Percentiles rank a stretch among this genome's conserved stretches.
Evolutionary conservation across 2,329 filamentous ascomycete species (phyloP).

Genomic region (Geosmithia putterillii): DNA sequence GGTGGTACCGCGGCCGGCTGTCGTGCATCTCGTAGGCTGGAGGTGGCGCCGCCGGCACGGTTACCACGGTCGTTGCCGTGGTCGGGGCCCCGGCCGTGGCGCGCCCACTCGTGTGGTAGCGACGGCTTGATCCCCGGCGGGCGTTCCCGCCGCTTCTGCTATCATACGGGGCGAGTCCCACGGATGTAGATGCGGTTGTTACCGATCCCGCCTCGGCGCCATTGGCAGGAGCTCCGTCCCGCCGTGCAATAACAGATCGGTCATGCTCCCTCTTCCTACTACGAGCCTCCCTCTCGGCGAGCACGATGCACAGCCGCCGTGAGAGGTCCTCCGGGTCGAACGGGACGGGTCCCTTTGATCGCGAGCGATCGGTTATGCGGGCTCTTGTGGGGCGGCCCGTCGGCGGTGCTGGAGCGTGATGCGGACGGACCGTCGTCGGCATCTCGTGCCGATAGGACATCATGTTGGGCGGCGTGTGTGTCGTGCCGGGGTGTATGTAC

Average conservation of each 20-base stretch:
- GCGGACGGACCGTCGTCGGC: no score
- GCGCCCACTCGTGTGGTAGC: no score
- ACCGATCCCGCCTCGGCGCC: no score
- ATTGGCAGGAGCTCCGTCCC: slow-evolving; percentile 5
- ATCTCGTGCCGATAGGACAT: neutral
- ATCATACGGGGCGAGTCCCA: no score
- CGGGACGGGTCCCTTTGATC: slow-evolving; percentile 4
- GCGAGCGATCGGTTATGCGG: neutral
- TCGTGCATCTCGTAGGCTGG: neutral
- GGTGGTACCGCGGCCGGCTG: no score
- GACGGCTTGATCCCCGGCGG: no score
- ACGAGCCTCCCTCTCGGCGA: slow-evolving; percentile 32
- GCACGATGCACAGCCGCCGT: slow-evolving; percentile 35
- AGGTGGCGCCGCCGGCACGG: no score
- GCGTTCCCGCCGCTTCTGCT: no score
- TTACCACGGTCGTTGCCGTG: no score
- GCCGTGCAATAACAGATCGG: neutral
- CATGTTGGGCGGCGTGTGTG: neutral
- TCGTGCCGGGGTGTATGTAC: neutral
- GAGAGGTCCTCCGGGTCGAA: slow-evolving; percentile 44
- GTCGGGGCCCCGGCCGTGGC: no score
- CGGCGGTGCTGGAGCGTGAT: neutral
- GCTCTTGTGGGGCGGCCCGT: neutral
- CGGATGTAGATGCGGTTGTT: no score
- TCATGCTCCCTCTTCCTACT: neutral